Base-by-base conservation (phyloP, 2,329 filamentous ascomycete species). In the Phialophora expanda region DNA sequence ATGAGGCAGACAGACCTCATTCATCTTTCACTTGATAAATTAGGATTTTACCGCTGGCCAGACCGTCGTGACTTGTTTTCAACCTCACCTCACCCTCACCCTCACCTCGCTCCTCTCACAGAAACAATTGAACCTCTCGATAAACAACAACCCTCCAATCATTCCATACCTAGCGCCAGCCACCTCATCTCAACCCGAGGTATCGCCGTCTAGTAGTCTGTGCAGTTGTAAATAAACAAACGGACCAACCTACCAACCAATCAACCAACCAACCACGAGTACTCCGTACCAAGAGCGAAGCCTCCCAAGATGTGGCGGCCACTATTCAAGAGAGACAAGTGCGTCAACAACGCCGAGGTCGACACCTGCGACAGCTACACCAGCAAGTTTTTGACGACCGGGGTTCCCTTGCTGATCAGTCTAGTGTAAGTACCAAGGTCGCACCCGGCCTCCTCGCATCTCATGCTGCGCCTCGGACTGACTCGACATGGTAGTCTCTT, bases 331-430 rank as follows among this genome's bases (percentile, higher is more conserved):
- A 63, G 63, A 61, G 54, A 57, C 51, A 55, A 64, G 17, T 68
- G 66, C 62, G 34, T 48, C 44, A 62, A 65, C 44, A 64, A 68
- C 46, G 28, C 26, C 24, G 44, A 56, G 28, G 62, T 56, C 44
- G 60, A 68, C 51, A 34, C 55, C 8, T 68, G 66, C 63, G 62
- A 65, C 22, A 50, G 54, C 38, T 68, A 68, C 51, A 38, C 41
- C 38, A 60, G 51, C 32, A 24, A 26, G 2, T 68, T 61, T 7
- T 34, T 65, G 60, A 68, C 66, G 8, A 64, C 66, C 4, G 66
- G 62, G 2, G 64, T 68, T 6, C 66, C 66, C 22, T 20, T 63
- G n/a, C 60, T 68, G 51, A 68, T 68, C 9, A 46, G 62, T 34
- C 56, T 68, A 30, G 41, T 50, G 66, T 68, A 24, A 34, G 66